Conservation (phyloP, 495 filamentous ascomycete genomes). For the Aspergillus baeticus region DNA sequence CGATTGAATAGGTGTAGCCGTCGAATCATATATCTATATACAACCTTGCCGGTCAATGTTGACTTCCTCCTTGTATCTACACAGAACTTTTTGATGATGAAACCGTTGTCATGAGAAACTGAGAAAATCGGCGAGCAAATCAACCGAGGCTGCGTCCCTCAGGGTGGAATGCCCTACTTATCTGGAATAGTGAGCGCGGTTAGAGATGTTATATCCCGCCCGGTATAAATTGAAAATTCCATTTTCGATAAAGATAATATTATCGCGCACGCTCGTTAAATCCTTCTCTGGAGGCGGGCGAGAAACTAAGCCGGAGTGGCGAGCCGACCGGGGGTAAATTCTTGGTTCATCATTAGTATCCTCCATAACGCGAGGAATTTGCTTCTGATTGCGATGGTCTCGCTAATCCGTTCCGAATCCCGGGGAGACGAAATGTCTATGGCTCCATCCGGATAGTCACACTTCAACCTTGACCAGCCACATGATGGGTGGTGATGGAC, state of each 20-base stretch:
- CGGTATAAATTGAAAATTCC: no score
- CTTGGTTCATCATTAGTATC: conserved; percentile 10
- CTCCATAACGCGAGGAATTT: not conserved
- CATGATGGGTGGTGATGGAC: not conserved
- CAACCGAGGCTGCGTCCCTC: not conserved
- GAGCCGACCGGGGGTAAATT: conserved; percentile 20
- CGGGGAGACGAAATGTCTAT: not conserved
- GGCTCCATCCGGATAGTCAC: not conserved
- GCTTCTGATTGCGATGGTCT: not conserved
- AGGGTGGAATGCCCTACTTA: no score
- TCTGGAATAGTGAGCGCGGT: no score
- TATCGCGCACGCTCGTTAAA: no score
- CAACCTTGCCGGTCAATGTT: conserved; percentile 1
- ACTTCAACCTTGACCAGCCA: not conserved
- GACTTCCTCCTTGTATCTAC: not conserved
- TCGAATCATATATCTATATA: not conserved
- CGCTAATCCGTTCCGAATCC: not conserved
- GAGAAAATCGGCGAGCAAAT: not conserved
- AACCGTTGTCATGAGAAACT: not conserved
- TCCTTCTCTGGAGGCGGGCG: no score
- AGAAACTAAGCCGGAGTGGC: conserved; percentile 11
- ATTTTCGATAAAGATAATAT: no score
- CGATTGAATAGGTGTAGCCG: conserved; percentile 8
- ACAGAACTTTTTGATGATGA: not conserved
- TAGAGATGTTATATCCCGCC: no score